Conservation (phyloP, 495 filamentous ascomycete species). For the Aspergillus avenaceus region DNA sequence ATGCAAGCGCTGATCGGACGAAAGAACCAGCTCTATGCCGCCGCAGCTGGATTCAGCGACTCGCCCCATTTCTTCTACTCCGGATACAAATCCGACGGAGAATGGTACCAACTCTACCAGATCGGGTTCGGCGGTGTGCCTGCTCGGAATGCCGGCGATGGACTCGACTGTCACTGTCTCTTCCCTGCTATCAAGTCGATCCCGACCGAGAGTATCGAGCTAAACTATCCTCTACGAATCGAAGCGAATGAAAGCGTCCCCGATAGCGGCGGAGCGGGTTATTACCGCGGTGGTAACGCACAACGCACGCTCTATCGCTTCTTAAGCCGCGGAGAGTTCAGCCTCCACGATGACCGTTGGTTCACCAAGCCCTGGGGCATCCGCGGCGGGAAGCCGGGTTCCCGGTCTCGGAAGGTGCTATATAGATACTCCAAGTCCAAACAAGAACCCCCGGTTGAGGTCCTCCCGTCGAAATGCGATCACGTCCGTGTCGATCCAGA, state of each 20-base stretch:
- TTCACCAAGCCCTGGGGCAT: conserved; percentile 51
- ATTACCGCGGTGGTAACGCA: conserved; percentile 45
- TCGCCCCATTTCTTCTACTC: conserved; percentile 50
- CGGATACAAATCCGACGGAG: conserved; percentile 44
- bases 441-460: conserved; percentile 20
- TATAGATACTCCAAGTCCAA: conserved; percentile 34
- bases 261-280: conserved; percentile 45
- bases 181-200: conserved; percentile 52
- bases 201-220: conserved; percentile 46
- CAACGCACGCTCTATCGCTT: conserved; percentile 47
- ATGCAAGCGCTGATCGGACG: conserved; percentile 47
- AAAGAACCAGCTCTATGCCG: conserved; percentile 42
- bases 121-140: conserved; percentile 51
- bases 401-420: conserved; percentile 37
- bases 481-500: conserved; percentile 43
- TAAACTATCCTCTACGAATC: conserved; percentile 46
- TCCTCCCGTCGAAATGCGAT: conserved; percentile 44
- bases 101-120: conserved; percentile 50
- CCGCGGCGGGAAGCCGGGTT: conserved; percentile 42
- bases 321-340: conserved; percentile 41
- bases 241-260: conserved; percentile 47
- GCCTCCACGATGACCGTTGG: conserved; percentile 49
- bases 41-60: conserved; percentile 47
- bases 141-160: conserved; percentile 44
- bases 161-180: conserved; percentile 48